These are phyloP conservation scores for Salix udensis DNA, from an alignment of 345 rosid species.

Conservation along the genomic window DNA sequence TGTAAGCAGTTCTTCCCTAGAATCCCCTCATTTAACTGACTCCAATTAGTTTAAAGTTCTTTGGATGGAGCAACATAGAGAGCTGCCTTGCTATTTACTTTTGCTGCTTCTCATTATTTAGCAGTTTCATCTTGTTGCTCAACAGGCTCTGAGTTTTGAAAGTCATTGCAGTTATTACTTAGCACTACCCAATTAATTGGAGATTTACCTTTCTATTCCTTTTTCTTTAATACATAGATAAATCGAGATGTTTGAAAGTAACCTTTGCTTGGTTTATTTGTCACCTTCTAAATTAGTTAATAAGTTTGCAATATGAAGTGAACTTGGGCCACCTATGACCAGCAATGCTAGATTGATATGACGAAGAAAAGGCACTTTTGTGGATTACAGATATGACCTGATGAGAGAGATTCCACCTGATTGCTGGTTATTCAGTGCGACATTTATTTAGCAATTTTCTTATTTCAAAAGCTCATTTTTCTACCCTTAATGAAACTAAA, in stretches of 20 bases:
- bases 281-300: neutral
- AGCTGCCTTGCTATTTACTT: neutral
- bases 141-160: neutral
- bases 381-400: neutral
- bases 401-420: neutral
- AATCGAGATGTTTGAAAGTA: too few species aligned
- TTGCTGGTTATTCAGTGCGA: neutral
- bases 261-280: neutral
- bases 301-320: neutral
- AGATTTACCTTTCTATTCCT: too few species aligned
- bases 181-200: neutral
- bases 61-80: neutral
- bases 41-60: neutral
- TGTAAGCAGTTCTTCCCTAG: conserved; percentile 39
- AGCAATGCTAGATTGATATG: neutral
- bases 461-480: neutral
- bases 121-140: neutral
- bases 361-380: neutral
- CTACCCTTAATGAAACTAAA: neutral
- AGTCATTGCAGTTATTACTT: neutral
- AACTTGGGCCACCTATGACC: neutral
- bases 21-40: too few species aligned
- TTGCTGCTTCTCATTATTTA: neutral
- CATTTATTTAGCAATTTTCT: neutral
- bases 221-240: too few species aligned